phyloP scores from a whole-genome alignment of 2,329 filamentous ascomycete genomes.

The Cytospora piceicola region DNA sequence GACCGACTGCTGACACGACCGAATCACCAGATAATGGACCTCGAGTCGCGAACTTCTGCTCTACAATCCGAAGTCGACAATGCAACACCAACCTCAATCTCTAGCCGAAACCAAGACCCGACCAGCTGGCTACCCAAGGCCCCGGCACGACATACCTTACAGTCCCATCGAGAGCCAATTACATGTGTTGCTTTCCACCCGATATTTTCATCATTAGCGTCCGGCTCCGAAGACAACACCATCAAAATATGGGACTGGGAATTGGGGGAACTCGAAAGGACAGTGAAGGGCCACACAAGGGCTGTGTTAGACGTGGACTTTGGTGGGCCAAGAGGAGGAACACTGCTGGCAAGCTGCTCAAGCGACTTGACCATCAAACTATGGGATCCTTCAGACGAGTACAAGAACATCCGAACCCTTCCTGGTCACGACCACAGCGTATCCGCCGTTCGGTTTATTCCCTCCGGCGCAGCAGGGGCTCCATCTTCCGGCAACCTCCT shows the following conservation, averaged over 20 bases:
- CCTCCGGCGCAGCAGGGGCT: conserved; percentile 76
- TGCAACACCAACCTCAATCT: conserved; percentile 75
- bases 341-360: conserved; percentile 79
- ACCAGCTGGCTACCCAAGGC: conserved; percentile 82
- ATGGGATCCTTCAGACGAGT: conserved; percentile 90
- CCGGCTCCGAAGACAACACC: conserved; percentile 87
- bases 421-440: conserved; percentile 93
- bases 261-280: conserved; percentile 84
- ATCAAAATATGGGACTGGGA: conserved; percentile 99
- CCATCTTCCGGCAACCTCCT: conserved; percentile 83
- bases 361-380: conserved; percentile 92
- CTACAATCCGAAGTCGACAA: conserved; percentile 85
- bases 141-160: conserved; percentile 78
- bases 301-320: conserved; percentile 88
- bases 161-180: conserved; percentile 80
- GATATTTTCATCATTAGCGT: conserved; percentile 86
- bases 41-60: conserved; percentile 73
- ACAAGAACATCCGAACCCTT: conserved; percentile 92
- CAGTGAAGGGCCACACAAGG: conserved; percentile 90
- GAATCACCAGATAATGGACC: conserved; percentile 80
- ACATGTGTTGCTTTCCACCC: conserved; percentile 93
- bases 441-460: conserved; percentile 85
- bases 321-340: conserved; percentile 80
- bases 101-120: conserved; percentile 82
- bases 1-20: conserved; percentile 21